phyloP scores from a whole-genome alignment of 1,139 yeast species.

The Taphrina wiesneri region DNA sequence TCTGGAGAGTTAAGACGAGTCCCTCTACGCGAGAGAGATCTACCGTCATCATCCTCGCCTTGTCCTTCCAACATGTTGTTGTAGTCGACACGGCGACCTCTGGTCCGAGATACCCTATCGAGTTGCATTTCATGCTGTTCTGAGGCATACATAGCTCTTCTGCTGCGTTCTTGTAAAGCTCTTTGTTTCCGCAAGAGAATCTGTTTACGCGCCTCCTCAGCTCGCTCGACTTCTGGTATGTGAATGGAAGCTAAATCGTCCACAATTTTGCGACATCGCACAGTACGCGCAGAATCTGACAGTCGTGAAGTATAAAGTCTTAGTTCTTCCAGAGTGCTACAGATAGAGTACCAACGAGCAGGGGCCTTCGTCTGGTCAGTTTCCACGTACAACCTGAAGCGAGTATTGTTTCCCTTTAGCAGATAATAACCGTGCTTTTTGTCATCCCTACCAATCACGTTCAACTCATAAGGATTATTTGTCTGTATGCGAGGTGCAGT shows the following conservation, averaged over 20 bases:
- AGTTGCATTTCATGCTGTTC: slow-evolving; percentile 44
- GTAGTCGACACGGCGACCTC: slow-evolving; percentile 47
- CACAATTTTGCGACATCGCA: slow-evolving; percentile 20
- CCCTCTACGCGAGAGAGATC: background rate
- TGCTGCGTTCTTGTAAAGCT: slow-evolving; percentile 31
- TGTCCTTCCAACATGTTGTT: slow-evolving; percentile 37
- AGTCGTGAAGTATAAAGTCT: slow-evolving; percentile 39
- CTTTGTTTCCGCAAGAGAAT: slow-evolving; percentile 36
- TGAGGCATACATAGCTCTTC: slow-evolving; percentile 40
- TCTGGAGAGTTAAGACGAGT: background rate
- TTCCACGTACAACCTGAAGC: slow-evolving; percentile 46
- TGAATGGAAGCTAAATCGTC: slow-evolving; percentile 35
- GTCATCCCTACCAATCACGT: slow-evolving; percentile 7
- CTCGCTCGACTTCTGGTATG: slow-evolving; percentile 41
- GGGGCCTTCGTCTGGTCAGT: slow-evolving; percentile 44
- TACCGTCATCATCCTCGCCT: slow-evolving; percentile 39
- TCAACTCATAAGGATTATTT: slow-evolving; percentile 26
- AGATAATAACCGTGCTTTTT: slow-evolving; percentile 24
- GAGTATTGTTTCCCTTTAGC: slow-evolving; percentile 36
- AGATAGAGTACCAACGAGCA: slow-evolving; percentile 47
- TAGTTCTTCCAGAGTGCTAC: slow-evolving; percentile 43
- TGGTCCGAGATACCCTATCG: slow-evolving; percentile 45
- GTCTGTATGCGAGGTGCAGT: slow-evolving; percentile 41
- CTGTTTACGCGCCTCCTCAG: slow-evolving; percentile 41
- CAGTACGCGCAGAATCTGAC: slow-evolving; percentile 25